Evolutionary conservation across 2,329 filamentous ascomycete species (phyloP), one percentile per base, ranked within the genome.

Genomic region (Fusarium devonianum): DNA sequence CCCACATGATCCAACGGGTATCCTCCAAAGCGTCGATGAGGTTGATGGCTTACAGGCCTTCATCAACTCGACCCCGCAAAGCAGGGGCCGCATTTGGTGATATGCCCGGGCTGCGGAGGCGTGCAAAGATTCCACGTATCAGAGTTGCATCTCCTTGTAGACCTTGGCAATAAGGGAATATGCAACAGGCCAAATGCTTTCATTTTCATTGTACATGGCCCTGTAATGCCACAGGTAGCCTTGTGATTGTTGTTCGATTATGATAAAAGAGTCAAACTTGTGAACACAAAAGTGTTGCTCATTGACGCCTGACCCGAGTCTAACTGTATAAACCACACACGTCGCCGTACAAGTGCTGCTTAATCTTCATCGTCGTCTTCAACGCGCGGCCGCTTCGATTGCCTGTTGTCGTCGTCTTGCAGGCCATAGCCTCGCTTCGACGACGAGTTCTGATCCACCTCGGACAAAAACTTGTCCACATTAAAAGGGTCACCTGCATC

Each of bases 381-480:
- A 17, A 93, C 83, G 61, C 88, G 84, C 16, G 88, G 88, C 64
- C 89, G 83, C 78, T 96, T 97, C 38, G 81, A 77, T 67, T 78
- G 73, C 59, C 79, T 72, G 30, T 72, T 80, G 46, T 82, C 84
- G 1, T 79, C 79, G 21, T 89, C 87, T 60, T 91, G 86, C 51
- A 94, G 73, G 0, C 90, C 90, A 68, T 89, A 92, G 25, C 88
- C 84, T 69, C 92, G 86, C 74, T 89, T 90, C 3, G 82, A 80
- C 3, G 81, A 76, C n/a, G 76, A 73, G 48, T 76, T 79, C 70
- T 85, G 82, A 71, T 77, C 85, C 65, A 80, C 92, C 71, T 97
- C 92, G 25, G 85, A 88, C 69, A 99, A 85, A 77, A 99, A 96
- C 66, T 90, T 89, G 69, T 96, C 92, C 62, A 97, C 94, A 38